Evolutionary conservation across 1,284 basidiomycete species (phyloP), one percentile per base, ranked within the genome.

Genomic region (Ustilago esculenta): DNA sequence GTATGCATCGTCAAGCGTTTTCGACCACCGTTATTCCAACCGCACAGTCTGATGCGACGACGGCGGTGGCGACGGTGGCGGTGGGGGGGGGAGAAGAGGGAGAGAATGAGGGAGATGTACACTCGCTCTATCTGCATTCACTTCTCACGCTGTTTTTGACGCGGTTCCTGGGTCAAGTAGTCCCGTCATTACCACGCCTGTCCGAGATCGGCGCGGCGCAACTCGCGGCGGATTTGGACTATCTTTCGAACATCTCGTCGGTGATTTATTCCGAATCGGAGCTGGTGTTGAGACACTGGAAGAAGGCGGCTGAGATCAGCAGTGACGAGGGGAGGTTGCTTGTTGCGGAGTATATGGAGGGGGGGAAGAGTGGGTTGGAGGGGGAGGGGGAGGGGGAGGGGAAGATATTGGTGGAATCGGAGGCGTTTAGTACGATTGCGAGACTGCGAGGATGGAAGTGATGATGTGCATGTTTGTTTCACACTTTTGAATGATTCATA

Each of bases 211-310:
- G 94, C 0, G 88, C 90, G 2, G 88, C 88, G 9, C 95, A 98
- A 79, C 86, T 98, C n/a, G 85, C 87, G 1, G 89, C 90, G 1
- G 95, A 98, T 83, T 83, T 98, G 51, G 90, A 88, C 21, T 96
- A 97, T 82, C 85, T 98, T 23, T 87, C 87, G 14, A 96, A 94
- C 75, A 93, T 97, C 35, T 90, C 94, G 30, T 92, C 92, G 20
- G 85, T 98, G 46, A 93, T 94, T 75, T 50, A 57, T 18, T 9
- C 36, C 0, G 56, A 60, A 33, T 60, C 56, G 32, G 60, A 64
- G 17, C 30, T 1, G 3, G 48, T 60, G 8, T n/a, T 70, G 35
- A 24, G 39, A 12, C 45, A 39, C 30, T 67, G 64, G 64, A 67
- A 56, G 23, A 56, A 53, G 36, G 41, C 55, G 3, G 41, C 55